Base-by-base conservation (phyloP, 2,329 filamentous ascomycete genomes). In the Nemania sp. region DNA sequence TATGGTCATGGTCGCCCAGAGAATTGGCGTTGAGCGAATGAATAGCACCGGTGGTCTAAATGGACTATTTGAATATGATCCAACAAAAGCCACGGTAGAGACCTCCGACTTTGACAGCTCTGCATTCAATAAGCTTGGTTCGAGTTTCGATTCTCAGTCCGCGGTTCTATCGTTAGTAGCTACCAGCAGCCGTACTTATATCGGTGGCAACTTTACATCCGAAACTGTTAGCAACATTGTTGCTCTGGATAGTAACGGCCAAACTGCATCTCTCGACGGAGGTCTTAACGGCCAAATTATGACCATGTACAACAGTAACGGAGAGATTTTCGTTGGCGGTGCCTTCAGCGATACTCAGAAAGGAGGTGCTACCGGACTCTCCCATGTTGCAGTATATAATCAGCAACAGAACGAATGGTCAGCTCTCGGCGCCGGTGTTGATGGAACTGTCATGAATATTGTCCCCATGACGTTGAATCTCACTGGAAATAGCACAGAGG, bases 51-150 rank as follows among this genome's bases (percentile, higher is more conserved):
- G 92, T 58, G 93, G 92, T 2, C 83, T 99, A 61, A 98, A 98
- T 76, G 94, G 94, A 8, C 82, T 99, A 1, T 98, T 92, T 77
- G 96, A 98, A 75, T 98, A 93, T 77, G 87, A 97, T 73, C 93
- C 94, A 0, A 85, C 84, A 20, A 77, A 86, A 66, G 82, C 85
- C 13, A 83, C 84, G 0, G 82, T 92, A 38, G 85, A 89, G 70
- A 85, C 85, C 0, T 86, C 83, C 26, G 82, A 93, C 72, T 89
- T 97, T 66, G 84, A 88, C 15, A 86, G 86, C 27, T 97, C 94
- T 1, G 86, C 89, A 18, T 90, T 97, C 76, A 91, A 97, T 79
- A 85, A 87, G 74, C 91, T 95, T 41, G 93, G 93, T 20, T 88
- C 88, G 38, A 87, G 86, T 64, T 90, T 98, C 61, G 82, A 88